These are phyloP conservation scores for Jacaranda mimosifolia DNA, from an alignment of 257 asterid species.

Conservation along the genomic window DNA sequence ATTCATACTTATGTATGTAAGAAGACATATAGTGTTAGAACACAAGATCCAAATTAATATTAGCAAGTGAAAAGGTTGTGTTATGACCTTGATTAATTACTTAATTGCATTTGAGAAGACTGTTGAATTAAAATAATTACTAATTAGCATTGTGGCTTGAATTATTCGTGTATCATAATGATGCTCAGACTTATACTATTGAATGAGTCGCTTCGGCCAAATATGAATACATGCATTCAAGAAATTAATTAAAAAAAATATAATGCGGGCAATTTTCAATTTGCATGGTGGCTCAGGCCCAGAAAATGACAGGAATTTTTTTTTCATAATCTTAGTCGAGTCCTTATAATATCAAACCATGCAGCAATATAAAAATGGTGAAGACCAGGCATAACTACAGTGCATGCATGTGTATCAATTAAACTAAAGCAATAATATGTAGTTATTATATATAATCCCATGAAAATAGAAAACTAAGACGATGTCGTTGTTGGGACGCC, in stretches of 20 bases:
- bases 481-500: conserved; percentile 50
- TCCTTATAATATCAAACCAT: conserved; percentile 28
- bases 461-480: conserved; percentile 24
- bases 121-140: not conserved
- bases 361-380: conserved; percentile 21
- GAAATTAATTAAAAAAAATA: not conserved
- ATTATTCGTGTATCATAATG: not conserved
- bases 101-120: conserved; percentile 24
- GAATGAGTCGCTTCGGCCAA: conserved; percentile 16
- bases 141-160: not conserved
- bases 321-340: conserved; percentile 36
- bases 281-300: conserved; percentile 12
- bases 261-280: not conserved
- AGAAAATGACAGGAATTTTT: conserved; percentile 36
- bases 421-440: not conserved
- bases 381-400: conserved; percentile 40
- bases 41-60: too few relatives aligned
- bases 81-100: too few relatives aligned
- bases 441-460: not conserved
- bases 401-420: conserved; percentile 47
- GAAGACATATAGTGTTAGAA: too few relatives aligned
- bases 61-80: too few relatives aligned
- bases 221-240: not conserved
- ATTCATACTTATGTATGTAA: too few relatives aligned
- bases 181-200: too few relatives aligned